These are phyloP conservation scores for Ciborinia camelliae DNA, from an alignment of 2,329 filamentous ascomycete species.

Conservation along the genomic window DNA sequence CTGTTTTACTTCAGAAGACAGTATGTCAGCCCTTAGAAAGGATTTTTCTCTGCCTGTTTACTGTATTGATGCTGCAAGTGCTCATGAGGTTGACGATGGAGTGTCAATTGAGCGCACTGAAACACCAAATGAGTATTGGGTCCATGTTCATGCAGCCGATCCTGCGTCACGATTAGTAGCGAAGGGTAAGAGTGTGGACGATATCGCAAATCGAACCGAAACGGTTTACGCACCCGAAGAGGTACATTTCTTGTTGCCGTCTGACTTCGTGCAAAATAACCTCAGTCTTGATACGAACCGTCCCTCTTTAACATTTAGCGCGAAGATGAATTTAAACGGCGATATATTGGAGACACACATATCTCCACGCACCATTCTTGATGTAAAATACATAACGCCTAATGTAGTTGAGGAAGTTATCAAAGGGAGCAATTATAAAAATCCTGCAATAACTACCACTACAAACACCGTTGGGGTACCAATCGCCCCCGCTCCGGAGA, in stretches of 20 bases:
- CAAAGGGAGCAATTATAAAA: conserved; percentile 14
- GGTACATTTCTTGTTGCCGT: conserved; percentile 55
- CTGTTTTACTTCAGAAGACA: conserved; percentile 38
- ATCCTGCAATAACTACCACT: conserved; percentile 23
- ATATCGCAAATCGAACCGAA: conserved; percentile 58
- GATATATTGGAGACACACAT: conserved; percentile 53
- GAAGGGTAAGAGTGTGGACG: conserved; percentile 54
- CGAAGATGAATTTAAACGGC: conserved; percentile 52
- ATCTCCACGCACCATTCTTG: conserved; percentile 50
- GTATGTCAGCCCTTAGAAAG: conserved; percentile 51
- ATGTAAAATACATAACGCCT: conserved; percentile 57
- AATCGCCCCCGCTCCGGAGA: conserved; percentile 26
- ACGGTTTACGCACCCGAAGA: conserved; percentile 60
- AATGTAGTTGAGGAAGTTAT: conserved; percentile 44
- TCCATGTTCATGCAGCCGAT: conserved; percentile 76
- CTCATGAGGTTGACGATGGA: conserved; percentile 75
- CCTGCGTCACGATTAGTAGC: conserved; percentile 67
- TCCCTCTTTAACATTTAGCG: conserved; percentile 61
- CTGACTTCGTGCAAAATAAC: conserved; percentile 45
- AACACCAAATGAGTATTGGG: conserved; percentile 58
- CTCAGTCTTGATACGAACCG: conserved; percentile 53
- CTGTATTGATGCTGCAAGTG: conserved; percentile 66
- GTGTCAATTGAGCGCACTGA: conserved; percentile 64
- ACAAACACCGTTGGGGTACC: background rate
- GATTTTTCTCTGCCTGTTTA: conserved; percentile 62